Conservation (phyloP, 257 asterid genomes). For the Anisodus acutangulus region DNA sequence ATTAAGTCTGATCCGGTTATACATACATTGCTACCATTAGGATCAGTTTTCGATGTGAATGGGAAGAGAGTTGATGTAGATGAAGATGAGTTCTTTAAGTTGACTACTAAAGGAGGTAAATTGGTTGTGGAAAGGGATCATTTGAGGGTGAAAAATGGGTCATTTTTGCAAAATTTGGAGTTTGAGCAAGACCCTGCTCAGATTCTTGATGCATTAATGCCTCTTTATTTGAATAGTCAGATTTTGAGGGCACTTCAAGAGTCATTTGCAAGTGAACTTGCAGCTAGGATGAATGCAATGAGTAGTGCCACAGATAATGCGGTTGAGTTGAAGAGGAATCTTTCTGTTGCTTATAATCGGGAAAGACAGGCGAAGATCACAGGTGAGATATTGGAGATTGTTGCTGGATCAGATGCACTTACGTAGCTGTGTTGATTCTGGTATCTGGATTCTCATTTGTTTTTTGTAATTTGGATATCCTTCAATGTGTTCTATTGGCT, state of each 20-base stretch:
- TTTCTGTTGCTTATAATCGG: conserved; percentile 64
- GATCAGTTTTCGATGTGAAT: conserved; percentile 55
- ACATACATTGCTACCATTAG: conserved; percentile 71
- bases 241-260: conserved; percentile 80
- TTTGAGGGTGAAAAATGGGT: conserved; percentile 30
- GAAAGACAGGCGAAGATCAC: conserved; percentile 79
- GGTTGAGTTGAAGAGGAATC: conserved; percentile 58
- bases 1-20: conserved; percentile 66
- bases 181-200: conserved; percentile 89
- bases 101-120: conserved; percentile 69
- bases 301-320: conserved; percentile 78
- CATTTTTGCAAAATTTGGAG: conserved; percentile 45
- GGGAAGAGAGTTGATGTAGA: conserved; percentile 58
- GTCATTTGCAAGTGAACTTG: conserved; percentile 78
- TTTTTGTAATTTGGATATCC: neutral
- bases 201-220: conserved; percentile 84
- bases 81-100: conserved; percentile 68
- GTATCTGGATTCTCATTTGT: neutral
- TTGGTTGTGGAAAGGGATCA: conserved; percentile 64
- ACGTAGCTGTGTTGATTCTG: conserved; percentile 29
- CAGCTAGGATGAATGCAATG: conserved; percentile 82
- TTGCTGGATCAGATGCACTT: conserved; percentile 77
- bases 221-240: conserved; percentile 79
- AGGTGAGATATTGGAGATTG: conserved; percentile 69
- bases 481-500: neutral